Evolutionary conservation across 2,329 filamentous ascomycete genomes (phyloP), one percentile per base, ranked within the genome.

Genomic region (Alternaria ventricosa): DNA sequence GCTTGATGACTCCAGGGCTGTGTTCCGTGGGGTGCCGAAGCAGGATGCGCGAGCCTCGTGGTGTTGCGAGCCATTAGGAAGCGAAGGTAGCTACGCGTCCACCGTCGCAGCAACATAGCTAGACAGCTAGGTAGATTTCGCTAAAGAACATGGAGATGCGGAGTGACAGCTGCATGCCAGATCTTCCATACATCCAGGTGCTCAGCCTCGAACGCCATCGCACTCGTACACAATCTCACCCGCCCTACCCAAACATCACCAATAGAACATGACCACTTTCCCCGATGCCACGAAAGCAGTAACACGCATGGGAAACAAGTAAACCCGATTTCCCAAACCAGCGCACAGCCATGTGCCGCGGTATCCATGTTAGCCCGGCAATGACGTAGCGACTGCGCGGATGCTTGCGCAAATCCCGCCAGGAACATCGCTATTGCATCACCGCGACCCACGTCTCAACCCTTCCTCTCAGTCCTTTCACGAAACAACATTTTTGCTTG

Each of bases 371-470:
- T 61, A 58, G 59, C 55, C 27, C 12, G 47, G 51, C 46, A 41
- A 61, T 61, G 59, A 61, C 59, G 59, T 61, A 61, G 18, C 30
- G 47, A 25, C 44, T 57, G 36, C 46, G 59, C 59, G 46, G 46
- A 61, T 57, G 59, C 54, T 61, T 56, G 59, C 46, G 59, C 59
- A 50, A 49, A 61, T 61, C 55, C 59, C 59, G 46, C 55, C 54
- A 61, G 54, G 54, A 57, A 61, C 55, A 51, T 53, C 13, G 51
- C 46, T 41, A 61, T 55, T 44, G 53, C 53, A 55, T 41, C 54
- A 45, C 57, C 36, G 46, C 45, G 36, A 28, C 46, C 54, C 36
- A 53, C 59, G 55, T 61, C 30, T 23, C 44, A 53, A 15, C 53
- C 44, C 44, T 58, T 50, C 57, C 30, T 53, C 46, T 57, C 46